Conservation (phyloP, 139 green algal species). For the Edaphochlamys debaryana region DNA sequence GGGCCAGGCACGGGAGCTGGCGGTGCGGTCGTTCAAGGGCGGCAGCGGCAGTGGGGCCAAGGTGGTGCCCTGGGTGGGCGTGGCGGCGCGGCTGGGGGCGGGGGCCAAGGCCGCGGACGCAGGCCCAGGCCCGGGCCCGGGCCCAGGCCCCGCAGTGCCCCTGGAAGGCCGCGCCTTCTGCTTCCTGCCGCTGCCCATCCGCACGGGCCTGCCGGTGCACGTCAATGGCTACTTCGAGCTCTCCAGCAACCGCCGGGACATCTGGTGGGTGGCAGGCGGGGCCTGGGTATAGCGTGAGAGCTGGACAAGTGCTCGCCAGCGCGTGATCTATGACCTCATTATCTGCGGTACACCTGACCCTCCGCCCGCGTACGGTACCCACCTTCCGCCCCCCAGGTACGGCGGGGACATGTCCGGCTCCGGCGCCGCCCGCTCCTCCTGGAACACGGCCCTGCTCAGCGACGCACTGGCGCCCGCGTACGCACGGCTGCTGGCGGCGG, state of each 20-base stretch:
- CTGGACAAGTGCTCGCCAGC: too few relatives aligned
- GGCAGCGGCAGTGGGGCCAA: conserved; percentile 50
- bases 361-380: not conserved
- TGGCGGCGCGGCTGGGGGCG: conserved; percentile 61
- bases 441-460: conserved; percentile 69
- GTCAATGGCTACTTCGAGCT: conserved; percentile 90
- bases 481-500: conserved; percentile 57
- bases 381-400: conserved; percentile 40
- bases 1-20: conserved; percentile 46
- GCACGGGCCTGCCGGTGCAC: conserved; percentile 75
- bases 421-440: conserved; percentile 60
- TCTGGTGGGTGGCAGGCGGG: conserved; percentile 65
- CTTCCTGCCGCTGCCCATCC: conserved; percentile 83
- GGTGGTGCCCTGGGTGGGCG: conserved; percentile 80
- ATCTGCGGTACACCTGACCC: too few relatives aligned
- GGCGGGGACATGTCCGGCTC: conserved; percentile 70
- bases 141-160: not conserved
- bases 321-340: not conserved
- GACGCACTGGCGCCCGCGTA: conserved; percentile 69
- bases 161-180: conserved; percentile 75
- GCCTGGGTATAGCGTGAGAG: too few relatives aligned
- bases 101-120: not conserved
- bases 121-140: not conserved
- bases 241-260: conserved; percentile 75
- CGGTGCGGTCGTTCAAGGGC: conserved; percentile 27